These are phyloP conservation scores for Dispira parvispora DNA, from an alignment of 192 early-diverging fungal species.

Conservation along the genomic window DNA sequence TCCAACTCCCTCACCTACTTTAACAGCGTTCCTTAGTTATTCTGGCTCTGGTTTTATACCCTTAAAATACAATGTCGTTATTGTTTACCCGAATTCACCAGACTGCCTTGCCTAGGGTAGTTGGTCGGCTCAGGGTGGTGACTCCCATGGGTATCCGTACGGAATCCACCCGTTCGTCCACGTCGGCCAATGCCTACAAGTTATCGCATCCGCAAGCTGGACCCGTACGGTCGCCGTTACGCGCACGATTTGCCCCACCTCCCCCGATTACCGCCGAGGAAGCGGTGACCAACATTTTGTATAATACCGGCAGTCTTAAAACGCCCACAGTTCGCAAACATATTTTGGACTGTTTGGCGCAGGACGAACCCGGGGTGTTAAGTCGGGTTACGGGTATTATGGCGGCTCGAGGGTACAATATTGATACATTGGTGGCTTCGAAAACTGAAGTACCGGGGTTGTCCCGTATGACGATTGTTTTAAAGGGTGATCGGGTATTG, in stretches of 20 bases:
- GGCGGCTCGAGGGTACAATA: conserved; percentile 92
- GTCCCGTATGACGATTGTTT: conserved; percentile 89
- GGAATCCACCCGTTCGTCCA: conserved; percentile 19
- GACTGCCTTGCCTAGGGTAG: no score
- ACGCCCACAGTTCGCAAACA: conserved; percentile 50
- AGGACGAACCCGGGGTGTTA: conserved; percentile 77
- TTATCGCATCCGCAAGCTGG: conserved; percentile 21
- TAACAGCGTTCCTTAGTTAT: no score
- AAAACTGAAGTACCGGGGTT: conserved; percentile 89
- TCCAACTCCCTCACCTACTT: no score
- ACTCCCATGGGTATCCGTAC: not conserved
- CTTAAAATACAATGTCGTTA: no score
- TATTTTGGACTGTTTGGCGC: conserved; percentile 87
- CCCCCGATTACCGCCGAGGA: conserved; percentile 68
- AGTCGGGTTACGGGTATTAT: conserved; percentile 71
- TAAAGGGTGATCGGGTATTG: conserved; percentile 61
- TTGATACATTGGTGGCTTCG: conserved; percentile 91
- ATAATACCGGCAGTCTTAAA: conserved; percentile 64
- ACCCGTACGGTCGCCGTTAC: conserved; percentile 20
- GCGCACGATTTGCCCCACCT: conserved; percentile 20
- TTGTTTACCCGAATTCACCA: no score
- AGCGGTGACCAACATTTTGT: conserved; percentile 92
- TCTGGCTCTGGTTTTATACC: no score
- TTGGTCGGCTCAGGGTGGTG: no score
- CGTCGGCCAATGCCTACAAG: conserved; percentile 28